Percentiles rank a stretch among this genome's conserved stretches.
phyloP scores from a whole-genome alignment of 768 basidiomycete genomes.

The Gymnopilus junonius region DNA sequence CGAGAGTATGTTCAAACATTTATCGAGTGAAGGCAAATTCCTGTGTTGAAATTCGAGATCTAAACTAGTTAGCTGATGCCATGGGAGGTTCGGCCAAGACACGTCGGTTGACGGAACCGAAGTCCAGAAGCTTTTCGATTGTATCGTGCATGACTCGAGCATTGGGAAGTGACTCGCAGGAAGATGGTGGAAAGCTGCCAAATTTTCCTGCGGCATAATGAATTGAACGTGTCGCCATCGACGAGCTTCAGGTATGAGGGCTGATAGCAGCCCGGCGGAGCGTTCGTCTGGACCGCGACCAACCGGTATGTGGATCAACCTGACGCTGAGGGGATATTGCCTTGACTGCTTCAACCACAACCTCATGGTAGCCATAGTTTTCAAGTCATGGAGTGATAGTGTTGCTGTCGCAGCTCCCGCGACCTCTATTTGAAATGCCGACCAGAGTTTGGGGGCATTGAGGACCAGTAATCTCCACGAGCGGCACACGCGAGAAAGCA shows the following conservation, averaged over 20 bases:
- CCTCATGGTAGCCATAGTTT: slow-evolving; percentile 29
- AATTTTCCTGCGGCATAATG: slow-evolving; percentile 32
- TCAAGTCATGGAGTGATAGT: slow-evolving; percentile 12
- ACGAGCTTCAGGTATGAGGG: slow-evolving; percentile 35
- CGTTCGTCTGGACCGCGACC: slow-evolving; percentile 22
- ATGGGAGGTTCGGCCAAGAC: slow-evolving; percentile 35
- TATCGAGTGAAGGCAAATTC: slow-evolving; percentile 39
- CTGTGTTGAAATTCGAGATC: slow-evolving; percentile 39
- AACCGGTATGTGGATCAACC: slow-evolving; percentile 29
- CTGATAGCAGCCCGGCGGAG: slow-evolving; percentile 30
- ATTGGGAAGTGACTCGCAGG: slow-evolving; percentile 28
- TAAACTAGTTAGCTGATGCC: slow-evolving; percentile 42
- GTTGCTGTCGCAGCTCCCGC: slow-evolving; percentile 16
- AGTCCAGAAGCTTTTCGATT: slow-evolving; percentile 29
- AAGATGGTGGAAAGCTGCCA: slow-evolving; percentile 27
- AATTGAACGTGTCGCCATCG: slow-evolving; percentile 45
- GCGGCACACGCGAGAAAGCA: slow-evolving; percentile 44
- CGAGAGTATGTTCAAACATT: slow-evolving; percentile 38
- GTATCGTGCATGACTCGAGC: slow-evolving; percentile 37
- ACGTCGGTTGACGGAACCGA: slow-evolving; percentile 27
- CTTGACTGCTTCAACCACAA: slow-evolving; percentile 44
- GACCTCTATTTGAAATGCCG: slow-evolving; percentile 43
- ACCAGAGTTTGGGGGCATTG: slow-evolving; percentile 51
- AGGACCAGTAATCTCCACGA: slow-evolving; percentile 45
- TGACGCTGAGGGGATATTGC: slow-evolving; percentile 35